phyloP scores from a whole-genome alignment of 805 yeast genomes.

The Candida takata region DNA sequence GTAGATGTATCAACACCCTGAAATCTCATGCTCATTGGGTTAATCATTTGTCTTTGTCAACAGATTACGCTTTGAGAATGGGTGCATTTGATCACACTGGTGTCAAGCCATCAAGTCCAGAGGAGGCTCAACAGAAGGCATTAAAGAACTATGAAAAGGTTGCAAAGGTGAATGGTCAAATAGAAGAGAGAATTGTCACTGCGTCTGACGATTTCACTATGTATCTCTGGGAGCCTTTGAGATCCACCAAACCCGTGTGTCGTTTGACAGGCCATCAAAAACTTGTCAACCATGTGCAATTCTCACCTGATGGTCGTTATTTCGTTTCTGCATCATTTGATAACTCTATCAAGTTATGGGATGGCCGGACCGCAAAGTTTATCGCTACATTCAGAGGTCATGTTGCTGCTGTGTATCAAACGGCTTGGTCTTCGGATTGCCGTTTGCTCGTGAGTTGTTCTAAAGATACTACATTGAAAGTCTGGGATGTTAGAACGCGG shows the following conservation, averaged over 20 bases:
- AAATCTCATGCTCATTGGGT: constrained; percentile 97
- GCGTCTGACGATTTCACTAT: constrained; percentile 97
- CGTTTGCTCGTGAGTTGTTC: constrained; percentile 88
- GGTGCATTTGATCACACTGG: constrained; percentile 85
- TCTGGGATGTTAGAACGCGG: constrained; percentile 88
- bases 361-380: constrained; percentile 86
- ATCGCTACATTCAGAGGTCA: constrained; percentile 91
- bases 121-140: constrained; percentile 43
- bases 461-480: constrained; percentile 91
- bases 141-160: constrained; percentile 48
- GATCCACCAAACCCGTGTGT: constrained; percentile 72
- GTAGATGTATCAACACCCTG: constrained; percentile 70
- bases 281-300: constrained; percentile 89
- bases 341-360: constrained; percentile 94
- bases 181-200: constrained; percentile 86
- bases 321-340: constrained; percentile 93
- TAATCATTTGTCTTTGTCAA: constrained; percentile 84
- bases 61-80: constrained; percentile 79
- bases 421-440: constrained; percentile 96
- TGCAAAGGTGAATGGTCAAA: constrained; percentile 44
- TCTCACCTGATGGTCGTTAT: constrained; percentile 90
- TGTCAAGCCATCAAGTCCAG: constrained; percentile 33
- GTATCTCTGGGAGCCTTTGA: constrained; percentile 93
- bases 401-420: constrained; percentile 95
- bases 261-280: constrained; percentile 98